Evolutionary conservation across 495 filamentous ascomycete genomes (phyloP).

Genomic region (Aspergillus saccharolyticus): DNA sequence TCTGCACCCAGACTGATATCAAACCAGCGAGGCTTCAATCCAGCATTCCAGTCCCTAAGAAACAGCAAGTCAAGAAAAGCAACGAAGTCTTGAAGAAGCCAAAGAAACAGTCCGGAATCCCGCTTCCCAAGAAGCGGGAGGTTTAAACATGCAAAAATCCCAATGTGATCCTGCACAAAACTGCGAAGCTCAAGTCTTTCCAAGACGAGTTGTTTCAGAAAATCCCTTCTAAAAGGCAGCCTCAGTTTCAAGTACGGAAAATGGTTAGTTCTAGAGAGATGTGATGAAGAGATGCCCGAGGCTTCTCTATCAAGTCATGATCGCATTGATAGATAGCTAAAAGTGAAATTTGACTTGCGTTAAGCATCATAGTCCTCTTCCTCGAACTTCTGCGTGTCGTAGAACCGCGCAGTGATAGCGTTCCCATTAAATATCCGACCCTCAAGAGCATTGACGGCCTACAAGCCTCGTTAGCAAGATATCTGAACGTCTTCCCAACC

Average conservation of each 20-base stretch:
- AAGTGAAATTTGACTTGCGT: slow-evolving; percentile 2
- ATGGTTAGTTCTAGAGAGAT: neutral
- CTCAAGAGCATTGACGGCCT: slow-evolving; percentile 86
- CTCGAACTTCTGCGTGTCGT: slow-evolving; percentile 76
- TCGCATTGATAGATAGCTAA: neutral
- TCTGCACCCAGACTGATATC: no score
- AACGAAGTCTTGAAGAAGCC: neutral
- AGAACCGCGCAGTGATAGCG: slow-evolving; percentile 70
- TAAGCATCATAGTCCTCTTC: slow-evolving; percentile 55
- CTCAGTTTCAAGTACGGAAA: neutral
- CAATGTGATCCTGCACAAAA: neutral
- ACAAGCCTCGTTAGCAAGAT: slow-evolving; percentile 5
- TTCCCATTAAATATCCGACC: slow-evolving; percentile 85
- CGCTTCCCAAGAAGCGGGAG: neutral
- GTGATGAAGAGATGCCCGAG: no score
- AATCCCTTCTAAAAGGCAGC: slow-evolving; percentile 17
- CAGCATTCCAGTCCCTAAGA: neutral
- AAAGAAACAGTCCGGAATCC: neutral
- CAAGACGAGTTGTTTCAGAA: slow-evolving; percentile 21
- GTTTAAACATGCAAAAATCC: neutral
- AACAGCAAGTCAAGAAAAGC: neutral
- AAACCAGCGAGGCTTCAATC: neutral
- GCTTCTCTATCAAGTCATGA: neutral
- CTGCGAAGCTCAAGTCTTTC: neutral
- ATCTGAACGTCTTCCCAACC: neutral